These are phyloP conservation scores for Acacia crassicarpa DNA, from an alignment of 306 rosid species.

Conservation along the genomic window DNA sequence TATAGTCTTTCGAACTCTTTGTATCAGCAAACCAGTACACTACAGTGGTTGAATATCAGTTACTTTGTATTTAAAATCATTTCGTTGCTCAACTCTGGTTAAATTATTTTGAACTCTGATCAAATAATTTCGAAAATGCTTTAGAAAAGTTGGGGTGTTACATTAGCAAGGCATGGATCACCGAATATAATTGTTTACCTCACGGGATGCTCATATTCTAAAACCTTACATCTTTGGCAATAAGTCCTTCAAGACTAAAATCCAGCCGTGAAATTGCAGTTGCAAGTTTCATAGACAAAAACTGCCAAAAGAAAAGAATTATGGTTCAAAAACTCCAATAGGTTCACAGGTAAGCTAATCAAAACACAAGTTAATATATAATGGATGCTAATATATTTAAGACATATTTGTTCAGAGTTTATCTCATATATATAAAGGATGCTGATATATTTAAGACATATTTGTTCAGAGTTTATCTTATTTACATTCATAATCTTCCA, in stretches of 20 bases:
- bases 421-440: not conserved
- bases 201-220: not conserved
- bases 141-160: too few relatives aligned
- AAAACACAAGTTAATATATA: slow-evolving; percentile 3
- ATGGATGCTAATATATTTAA: not conserved
- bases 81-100: too few relatives aligned
- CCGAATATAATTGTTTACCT: not conserved
- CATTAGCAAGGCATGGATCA: slow-evolving; percentile 1
- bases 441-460: not conserved
- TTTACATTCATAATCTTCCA: slow-evolving; percentile 13
- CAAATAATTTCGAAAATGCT: too few relatives aligned
- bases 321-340: slow-evolving; percentile 6
- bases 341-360: not conserved
- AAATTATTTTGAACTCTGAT: too few relatives aligned
- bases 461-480: not conserved
- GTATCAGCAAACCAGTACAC: too few relatives aligned
- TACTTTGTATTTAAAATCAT: too few relatives aligned
- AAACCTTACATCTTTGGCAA: slow-evolving; percentile 72
- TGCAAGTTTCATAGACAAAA: slow-evolving; percentile 97
- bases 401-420: not conserved
- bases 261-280: slow-evolving; percentile 86
- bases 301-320: slow-evolving; percentile 44
- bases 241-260: slow-evolving; percentile 74
- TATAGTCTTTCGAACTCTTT: too few relatives aligned
- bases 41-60: too few relatives aligned